These are phyloP conservation scores for Sicyos edulis DNA, from an alignment of 306 rosid genomes.

Conservation along the genomic window DNA sequence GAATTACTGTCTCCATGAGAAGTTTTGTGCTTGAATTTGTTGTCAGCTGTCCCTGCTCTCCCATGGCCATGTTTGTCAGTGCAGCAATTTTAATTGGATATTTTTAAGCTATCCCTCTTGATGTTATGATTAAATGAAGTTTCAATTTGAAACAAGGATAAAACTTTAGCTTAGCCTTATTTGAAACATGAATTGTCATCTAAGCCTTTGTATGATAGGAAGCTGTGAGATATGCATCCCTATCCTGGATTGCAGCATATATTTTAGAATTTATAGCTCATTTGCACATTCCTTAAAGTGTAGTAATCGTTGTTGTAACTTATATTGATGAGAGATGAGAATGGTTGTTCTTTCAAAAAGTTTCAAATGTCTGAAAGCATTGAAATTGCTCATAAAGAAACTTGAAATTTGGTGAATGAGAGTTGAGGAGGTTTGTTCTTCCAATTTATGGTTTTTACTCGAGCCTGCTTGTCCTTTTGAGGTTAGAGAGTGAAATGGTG, in stretches of 20 bases:
- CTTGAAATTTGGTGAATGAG: background rate
- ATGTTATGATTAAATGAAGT: background rate
- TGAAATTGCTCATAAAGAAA: no score
- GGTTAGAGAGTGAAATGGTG: slow-evolving; percentile 2
- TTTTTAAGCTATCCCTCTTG: slow-evolving; percentile 5
- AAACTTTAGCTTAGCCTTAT: background rate
- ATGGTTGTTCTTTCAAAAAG: background rate
- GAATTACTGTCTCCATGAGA: slow-evolving; percentile 8
- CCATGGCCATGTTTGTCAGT: background rate
- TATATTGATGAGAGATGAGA: background rate
- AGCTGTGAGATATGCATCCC: slow-evolving; percentile 9
- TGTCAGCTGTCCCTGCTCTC: background rate
- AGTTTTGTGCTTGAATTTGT: background rate
- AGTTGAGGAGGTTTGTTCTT: background rate
- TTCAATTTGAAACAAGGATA: background rate
- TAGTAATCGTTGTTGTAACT: background rate
- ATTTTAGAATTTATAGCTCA: background rate
- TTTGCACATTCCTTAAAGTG: background rate
- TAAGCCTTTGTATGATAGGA: background rate
- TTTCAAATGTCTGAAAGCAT: background rate
- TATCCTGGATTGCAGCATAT: background rate
- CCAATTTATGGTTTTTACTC: background rate
- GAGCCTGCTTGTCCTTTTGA: background rate
- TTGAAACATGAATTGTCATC: background rate
- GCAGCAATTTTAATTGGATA: background rate